Evolutionary conservation across 345 rosid species (phyloP).

Genomic region (Lumnitzera littorea): DNA sequence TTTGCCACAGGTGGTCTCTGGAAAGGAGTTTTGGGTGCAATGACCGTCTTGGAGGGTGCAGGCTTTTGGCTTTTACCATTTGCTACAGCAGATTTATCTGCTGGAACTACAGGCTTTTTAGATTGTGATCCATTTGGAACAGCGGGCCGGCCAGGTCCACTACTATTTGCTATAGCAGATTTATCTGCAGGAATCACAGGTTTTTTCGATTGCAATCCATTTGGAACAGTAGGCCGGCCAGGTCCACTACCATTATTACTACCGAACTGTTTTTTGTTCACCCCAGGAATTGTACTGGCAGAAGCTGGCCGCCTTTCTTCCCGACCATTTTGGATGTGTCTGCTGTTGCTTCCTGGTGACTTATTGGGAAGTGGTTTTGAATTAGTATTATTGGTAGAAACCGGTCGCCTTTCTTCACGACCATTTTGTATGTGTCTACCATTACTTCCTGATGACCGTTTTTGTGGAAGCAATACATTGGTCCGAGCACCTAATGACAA

Average conservation of each 20-base stretch:
- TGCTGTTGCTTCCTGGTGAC: constrained; percentile 32
- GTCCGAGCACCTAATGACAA: constrained; percentile 72
- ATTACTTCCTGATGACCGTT: constrained; percentile 32
- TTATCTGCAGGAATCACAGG: constrained; percentile 30
- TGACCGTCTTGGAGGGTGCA: constrained; percentile 25
- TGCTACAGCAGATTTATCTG: too few species aligned
- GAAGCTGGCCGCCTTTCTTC: constrained; percentile 32
- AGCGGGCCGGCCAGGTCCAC: too few species aligned
- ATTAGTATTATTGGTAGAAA: constrained; percentile 24
- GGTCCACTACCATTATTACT: constrained; percentile 43
- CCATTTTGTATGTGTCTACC: constrained; percentile 30
- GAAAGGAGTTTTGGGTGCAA: constrained; percentile 13
- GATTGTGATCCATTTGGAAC: too few species aligned
- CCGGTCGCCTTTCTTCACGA: constrained; percentile 45
- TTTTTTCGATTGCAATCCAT: constrained; percentile 32
- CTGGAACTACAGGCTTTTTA: too few species aligned
- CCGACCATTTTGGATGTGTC: constrained; percentile 16
- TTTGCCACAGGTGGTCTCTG: constrained; percentile 32
- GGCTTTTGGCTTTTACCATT: constrained; percentile 27
- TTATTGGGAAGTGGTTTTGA: constrained; percentile 29
- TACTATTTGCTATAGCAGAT: constrained; percentile 18
- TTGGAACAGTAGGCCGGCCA: constrained; percentile 41
- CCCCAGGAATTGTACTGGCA: constrained; percentile 16
- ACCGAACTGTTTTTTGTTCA: constrained; percentile 45
- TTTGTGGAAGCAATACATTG: constrained; percentile 40